Conservation (phyloP, 306 rosid genomes). For the Spatholobus suberectus region DNA sequence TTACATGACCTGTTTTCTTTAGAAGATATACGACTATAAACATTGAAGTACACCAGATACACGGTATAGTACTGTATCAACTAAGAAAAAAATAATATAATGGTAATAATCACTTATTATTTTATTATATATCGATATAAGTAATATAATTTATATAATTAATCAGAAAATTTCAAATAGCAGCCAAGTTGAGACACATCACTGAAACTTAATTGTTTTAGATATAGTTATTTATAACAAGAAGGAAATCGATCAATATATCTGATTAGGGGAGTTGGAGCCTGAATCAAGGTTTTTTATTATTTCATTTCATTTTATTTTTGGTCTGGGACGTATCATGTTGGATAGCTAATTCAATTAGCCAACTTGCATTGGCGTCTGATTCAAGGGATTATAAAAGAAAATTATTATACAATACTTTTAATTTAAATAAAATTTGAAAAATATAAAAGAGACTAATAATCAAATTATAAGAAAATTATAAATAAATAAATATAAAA, state of each 20-base stretch:
- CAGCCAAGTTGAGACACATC: slow-evolving; percentile 7
- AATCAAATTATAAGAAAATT: no score
- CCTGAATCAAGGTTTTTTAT: background rate
- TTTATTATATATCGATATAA: no score
- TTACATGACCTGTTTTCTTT: no score
- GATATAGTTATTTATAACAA: background rate
- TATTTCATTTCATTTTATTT: no score
- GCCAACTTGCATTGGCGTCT: slow-evolving; percentile 35
- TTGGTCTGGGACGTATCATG: background rate
- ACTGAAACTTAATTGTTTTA: background rate
- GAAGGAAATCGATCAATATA: background rate
- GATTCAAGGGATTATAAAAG: background rate
- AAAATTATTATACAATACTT: background rate
- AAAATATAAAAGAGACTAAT: no score
- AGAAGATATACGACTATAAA: no score
- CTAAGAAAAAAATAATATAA: background rate
- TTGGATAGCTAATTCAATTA: slow-evolving; percentile 38
- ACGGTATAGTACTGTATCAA: background rate
- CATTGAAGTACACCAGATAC: background rate
- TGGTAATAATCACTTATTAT: background rate
- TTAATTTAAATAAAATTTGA: no score
- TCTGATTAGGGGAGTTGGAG: background rate
- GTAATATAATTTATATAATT: background rate
- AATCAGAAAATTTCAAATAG: background rate
- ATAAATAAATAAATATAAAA: no score